A percentile compares a stretch with the other conserved stretches of the same genome.
These are phyloP conservation scores for Zymoseptoria passerinii DNA, from an alignment of 2,329 filamentous ascomycete genomes.

Conservation along the genomic window DNA sequence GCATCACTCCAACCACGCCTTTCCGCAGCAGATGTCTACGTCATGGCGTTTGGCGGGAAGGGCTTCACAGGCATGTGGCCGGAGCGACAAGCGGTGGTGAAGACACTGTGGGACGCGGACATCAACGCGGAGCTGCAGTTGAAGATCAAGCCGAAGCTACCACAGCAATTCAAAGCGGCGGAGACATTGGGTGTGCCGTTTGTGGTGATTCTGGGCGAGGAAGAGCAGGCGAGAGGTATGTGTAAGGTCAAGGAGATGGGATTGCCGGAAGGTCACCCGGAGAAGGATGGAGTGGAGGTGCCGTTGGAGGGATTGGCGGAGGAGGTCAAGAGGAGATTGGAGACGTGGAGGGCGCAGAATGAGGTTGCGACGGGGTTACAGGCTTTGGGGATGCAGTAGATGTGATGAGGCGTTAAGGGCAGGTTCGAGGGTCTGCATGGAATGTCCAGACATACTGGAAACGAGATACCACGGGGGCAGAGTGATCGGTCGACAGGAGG, in stretches of 20 bases:
- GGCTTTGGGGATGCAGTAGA: background rate
- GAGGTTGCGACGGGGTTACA: background rate
- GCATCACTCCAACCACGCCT: slow-evolving; percentile 48
- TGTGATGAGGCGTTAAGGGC: background rate
- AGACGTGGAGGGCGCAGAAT: slow-evolving; percentile 3
- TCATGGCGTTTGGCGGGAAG: slow-evolving; percentile 91
- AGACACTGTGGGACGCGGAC: slow-evolving; percentile 73
- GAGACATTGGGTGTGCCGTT: slow-evolving; percentile 73
- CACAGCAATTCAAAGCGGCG: slow-evolving; percentile 83
- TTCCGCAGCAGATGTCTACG: slow-evolving; percentile 79
- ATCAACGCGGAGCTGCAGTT: slow-evolving; percentile 86
- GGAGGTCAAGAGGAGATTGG: slow-evolving; percentile 51
- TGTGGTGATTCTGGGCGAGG: slow-evolving; percentile 81
- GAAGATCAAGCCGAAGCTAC: slow-evolving; percentile 85
- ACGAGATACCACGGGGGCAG: background rate
- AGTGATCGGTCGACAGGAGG: background rate
- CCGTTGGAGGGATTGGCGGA: slow-evolving; percentile 53
- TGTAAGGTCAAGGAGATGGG: slow-evolving; percentile 84
- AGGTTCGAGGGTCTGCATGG: background rate
- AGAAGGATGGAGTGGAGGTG: slow-evolving; percentile 80
- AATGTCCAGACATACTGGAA: background rate
- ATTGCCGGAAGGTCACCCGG: slow-evolving; percentile 70
- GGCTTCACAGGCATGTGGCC: slow-evolving; percentile 70
- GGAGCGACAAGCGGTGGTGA: slow-evolving; percentile 74
- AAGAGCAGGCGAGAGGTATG: slow-evolving; percentile 74